Conservation (phyloP, 2,329 filamentous ascomycete species). For the Rhynchosporium agropyri region DNA sequence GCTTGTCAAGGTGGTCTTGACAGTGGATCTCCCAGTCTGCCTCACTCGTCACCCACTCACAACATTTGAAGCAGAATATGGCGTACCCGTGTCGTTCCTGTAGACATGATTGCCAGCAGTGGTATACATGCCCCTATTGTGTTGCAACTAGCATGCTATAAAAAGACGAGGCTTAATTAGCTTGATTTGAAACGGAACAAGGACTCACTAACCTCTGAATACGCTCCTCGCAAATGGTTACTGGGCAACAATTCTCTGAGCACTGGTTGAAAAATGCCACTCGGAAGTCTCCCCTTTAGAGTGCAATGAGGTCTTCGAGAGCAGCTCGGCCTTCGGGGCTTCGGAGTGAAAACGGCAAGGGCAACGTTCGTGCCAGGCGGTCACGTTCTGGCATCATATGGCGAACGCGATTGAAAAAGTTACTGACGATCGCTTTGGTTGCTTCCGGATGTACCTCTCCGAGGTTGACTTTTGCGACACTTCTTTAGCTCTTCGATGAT, state of each 20-base stretch:
- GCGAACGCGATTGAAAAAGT: conserved; percentile 29
- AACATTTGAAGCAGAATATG: conserved; percentile 26
- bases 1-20: conserved; percentile 21
- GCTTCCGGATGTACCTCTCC: conserved; percentile 17
- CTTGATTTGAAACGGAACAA: too few relatives aligned
- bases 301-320: too few relatives aligned
- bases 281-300: too few relatives aligned
- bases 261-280: too few relatives aligned
- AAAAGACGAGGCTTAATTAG: too few relatives aligned
- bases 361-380: conserved; percentile 33
- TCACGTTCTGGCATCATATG: conserved; percentile 31
- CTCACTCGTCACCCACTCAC: conserved; percentile 22
- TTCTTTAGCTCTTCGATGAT: conserved; percentile 22
- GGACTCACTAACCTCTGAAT: neutral
- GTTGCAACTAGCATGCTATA: conserved; percentile 19
- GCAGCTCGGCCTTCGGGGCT: too few relatives aligned
- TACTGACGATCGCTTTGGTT: conserved; percentile 17
- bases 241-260: too few relatives aligned
- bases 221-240: too few relatives aligned
- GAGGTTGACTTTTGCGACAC: conserved; percentile 18
- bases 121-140: conserved; percentile 25
- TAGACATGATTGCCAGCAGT: conserved; percentile 23
- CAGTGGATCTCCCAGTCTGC: conserved; percentile 20
- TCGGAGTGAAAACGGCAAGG: conserved; percentile 9
- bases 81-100: conserved; percentile 20